Evolutionary conservation across 805 yeast genomes (phyloP), one percentile per base, ranked within the genome.

Genomic region (Metschnikowia borealis): DNA sequence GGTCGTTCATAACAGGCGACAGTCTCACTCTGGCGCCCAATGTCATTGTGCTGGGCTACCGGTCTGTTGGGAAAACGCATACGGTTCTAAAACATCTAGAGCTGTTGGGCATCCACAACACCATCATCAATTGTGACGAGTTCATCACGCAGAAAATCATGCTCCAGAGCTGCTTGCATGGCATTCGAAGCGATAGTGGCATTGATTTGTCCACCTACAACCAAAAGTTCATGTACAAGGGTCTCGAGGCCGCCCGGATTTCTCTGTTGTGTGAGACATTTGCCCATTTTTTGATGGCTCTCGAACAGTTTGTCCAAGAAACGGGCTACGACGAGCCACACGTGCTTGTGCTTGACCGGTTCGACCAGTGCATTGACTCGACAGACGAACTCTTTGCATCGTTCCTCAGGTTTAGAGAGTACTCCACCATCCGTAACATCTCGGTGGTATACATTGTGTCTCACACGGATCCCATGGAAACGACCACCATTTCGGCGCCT

Each of bases 21-120:
- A 26, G 57, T 1, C 55, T 50, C 3, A 33, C 60, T 2, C 65
- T 69, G 62, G 64, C 67, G 0, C 71, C 77, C 1, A 60, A 71
- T 6, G 42, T 79, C 10, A 59, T 77, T 2, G 67, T 79, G 3
- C 81, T 78, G 56, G 84, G 84, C 0, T 70, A 73, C 50, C 66
- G 71, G 47, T 70, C 82, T 1, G 65, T 76, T 15, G 84, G 84
- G 0, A 80, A 80, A 55, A 63, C 81, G 2, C 64, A 62, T 48
- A 67, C 73, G 0, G 62, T 79, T 5, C 54, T 51, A 1, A 49
- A 57, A 15, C 75, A 66, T 51, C 58, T 78, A 14, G 44, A 65
- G 6, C 49, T 55, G 7, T 46, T 72, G 13, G 59, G 58, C 1
- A 58, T 72, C 5, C 58, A 60, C 5, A 57, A 60, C 18, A 60